Evolutionary conservation across 2,329 filamentous ascomycete species (phyloP).

Genomic region (Waltergamsia citrina): DNA sequence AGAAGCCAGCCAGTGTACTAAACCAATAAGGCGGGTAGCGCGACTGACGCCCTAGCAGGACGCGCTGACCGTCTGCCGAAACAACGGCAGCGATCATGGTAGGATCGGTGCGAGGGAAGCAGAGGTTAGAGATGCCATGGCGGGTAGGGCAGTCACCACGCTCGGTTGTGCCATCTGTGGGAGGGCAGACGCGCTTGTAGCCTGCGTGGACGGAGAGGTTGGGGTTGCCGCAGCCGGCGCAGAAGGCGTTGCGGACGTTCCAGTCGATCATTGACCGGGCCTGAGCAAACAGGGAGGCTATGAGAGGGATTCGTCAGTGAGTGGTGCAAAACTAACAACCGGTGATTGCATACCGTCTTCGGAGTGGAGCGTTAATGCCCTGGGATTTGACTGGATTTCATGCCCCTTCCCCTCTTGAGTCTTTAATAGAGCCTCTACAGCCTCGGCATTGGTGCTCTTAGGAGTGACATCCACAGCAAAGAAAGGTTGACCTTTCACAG

Average conservation of each 20-base stretch:
- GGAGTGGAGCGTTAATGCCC: slow-evolving; percentile 50
- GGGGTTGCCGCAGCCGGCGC: slow-evolving; percentile 74
- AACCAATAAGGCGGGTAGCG: slow-evolving; percentile 82
- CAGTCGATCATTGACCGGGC: slow-evolving; percentile 84
- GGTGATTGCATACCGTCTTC: slow-evolving; percentile 42
- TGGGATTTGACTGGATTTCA: slow-evolving; percentile 57
- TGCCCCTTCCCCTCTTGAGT: slow-evolving; percentile 43
- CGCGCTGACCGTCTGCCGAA: slow-evolving; percentile 63
- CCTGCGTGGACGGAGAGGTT: slow-evolving; percentile 73
- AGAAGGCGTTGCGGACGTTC: slow-evolving; percentile 90
- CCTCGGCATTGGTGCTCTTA: slow-evolving; percentile 50
- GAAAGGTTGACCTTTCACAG: slow-evolving; percentile 71
- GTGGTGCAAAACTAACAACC: background rate
- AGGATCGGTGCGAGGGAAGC: slow-evolving; percentile 86
- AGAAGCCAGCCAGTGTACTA: slow-evolving; percentile 78
- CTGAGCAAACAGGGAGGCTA: slow-evolving; percentile 85
- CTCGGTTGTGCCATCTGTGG: slow-evolving; percentile 42
- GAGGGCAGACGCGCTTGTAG: slow-evolving; percentile 72
- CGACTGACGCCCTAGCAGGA: slow-evolving; percentile 79
- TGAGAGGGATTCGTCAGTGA: background rate
- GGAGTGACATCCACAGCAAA: slow-evolving; percentile 89
- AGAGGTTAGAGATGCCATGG: slow-evolving; percentile 79
- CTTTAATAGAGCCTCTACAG: slow-evolving; percentile 40
- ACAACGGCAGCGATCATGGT: slow-evolving; percentile 94
- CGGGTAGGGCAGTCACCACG: slow-evolving; percentile 72